Evolutionary conservation across 208 protist species (phyloP).

Genomic region (Plasmodiophora brassicae): DNA sequence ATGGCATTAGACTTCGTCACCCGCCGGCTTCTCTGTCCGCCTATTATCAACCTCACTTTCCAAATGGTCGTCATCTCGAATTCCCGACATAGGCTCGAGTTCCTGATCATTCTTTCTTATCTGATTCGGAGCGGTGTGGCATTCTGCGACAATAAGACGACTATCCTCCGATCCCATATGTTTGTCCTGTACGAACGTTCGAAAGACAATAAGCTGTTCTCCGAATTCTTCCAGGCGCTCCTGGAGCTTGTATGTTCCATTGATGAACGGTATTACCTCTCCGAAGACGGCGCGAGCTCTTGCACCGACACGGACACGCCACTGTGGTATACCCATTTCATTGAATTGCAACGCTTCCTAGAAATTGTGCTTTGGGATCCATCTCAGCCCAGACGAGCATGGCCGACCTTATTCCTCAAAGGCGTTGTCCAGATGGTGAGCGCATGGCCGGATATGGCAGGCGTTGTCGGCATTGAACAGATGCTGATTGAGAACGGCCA

Average conservation of each 20-base stretch:
- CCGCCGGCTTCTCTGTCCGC: background rate
- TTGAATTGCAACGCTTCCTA: background rate
- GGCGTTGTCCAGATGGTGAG: background rate
- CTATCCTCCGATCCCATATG: background rate
- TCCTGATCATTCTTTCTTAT: conserved; percentile 11
- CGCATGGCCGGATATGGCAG: background rate
- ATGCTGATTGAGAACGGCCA: background rate
- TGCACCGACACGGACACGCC: background rate
- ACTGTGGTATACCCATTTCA: background rate
- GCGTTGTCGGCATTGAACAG: background rate
- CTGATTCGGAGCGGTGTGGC: conserved; percentile 16
- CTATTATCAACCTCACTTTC: conserved; percentile 31
- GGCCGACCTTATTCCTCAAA: background rate
- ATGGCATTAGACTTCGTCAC: background rate
- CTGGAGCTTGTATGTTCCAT: conserved; percentile 30
- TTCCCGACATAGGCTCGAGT: background rate
- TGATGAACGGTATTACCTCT: no score
- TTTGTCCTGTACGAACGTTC: background rate
- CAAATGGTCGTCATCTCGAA: conserved; percentile 13
- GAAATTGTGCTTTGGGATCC: background rate
- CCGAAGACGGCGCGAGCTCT: no score
- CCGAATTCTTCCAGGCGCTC: conserved; percentile 42
- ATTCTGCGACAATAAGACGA: background rate
- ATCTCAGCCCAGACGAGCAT: background rate
- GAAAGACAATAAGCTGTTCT: conserved; percentile 29